A percentile compares a stretch with the other conserved stretches of the same genome.
Conservation (phyloP, 2,329 filamentous ascomycete species). For the Lasiodiplodia sp. region DNA sequence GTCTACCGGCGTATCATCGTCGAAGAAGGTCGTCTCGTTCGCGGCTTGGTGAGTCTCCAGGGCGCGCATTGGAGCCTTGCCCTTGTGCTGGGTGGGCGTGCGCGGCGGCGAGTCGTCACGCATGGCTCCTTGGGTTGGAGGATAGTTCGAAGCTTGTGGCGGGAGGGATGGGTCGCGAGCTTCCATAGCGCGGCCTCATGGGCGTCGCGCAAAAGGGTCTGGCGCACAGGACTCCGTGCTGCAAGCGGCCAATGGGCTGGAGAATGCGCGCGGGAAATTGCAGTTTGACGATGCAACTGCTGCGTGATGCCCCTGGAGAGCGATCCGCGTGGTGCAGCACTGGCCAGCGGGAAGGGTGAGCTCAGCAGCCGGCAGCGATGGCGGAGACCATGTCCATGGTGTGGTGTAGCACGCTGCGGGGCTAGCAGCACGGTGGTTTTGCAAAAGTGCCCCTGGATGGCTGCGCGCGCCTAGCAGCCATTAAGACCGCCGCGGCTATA, state of each 20-base stretch:
- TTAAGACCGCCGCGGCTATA: slow-evolving; percentile 24
- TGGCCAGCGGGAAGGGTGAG: slow-evolving; percentile 15
- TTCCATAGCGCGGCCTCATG: slow-evolving; percentile 28
- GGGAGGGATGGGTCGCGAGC: slow-evolving; percentile 26
- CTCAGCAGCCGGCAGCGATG: slow-evolving; percentile 10
- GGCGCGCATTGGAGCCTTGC: slow-evolving; percentile 27
- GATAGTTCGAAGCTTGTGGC: slow-evolving; percentile 24
- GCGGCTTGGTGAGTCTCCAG: slow-evolving; percentile 12
- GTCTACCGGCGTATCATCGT: slow-evolving; percentile 32
- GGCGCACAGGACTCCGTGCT: slow-evolving; percentile 23
- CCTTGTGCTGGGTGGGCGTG: slow-evolving; percentile 23
- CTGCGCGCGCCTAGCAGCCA: background rate
- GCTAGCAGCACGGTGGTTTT: slow-evolving; percentile 24
- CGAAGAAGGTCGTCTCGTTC: slow-evolving; percentile 30
- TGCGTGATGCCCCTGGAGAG: slow-evolving; percentile 20
- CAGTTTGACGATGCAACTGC: slow-evolving; percentile 24
- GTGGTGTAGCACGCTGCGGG: slow-evolving; percentile 26
- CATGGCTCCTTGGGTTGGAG: slow-evolving; percentile 21
- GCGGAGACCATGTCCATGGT: slow-evolving; percentile 11
- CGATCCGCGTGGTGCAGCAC: slow-evolving; percentile 20
- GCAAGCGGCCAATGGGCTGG: slow-evolving; percentile 21
- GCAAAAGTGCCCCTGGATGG: slow-evolving; percentile 18
- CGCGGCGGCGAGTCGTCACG: slow-evolving; percentile 29
- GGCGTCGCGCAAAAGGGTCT: slow-evolving; percentile 29
- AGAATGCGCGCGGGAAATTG: slow-evolving; percentile 28